A percentile compares a stretch with the other conserved stretches of the same genome.
Evolutionary conservation across 1,284 basidiomycete species (phyloP).

Genomic region (Somion occarium): DNA sequence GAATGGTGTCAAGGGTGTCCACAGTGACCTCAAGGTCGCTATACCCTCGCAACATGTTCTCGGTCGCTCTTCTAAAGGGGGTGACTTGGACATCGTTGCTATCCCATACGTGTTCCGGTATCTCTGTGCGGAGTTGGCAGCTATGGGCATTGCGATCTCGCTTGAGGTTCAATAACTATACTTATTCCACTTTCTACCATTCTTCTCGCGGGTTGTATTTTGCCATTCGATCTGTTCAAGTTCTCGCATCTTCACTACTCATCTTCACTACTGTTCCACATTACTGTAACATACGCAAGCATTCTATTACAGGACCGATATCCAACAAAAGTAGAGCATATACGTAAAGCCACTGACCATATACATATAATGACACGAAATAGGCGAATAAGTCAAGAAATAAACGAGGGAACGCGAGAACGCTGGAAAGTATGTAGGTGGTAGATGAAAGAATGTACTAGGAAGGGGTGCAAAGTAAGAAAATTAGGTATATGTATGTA

Average conservation of each 20-base stretch:
- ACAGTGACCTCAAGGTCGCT: slow-evolving; percentile 54
- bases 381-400: background rate
- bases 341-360: background rate
- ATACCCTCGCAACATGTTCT: slow-evolving; percentile 66
- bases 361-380: background rate
- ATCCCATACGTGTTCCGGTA: slow-evolving; percentile 95
- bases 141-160: slow-evolving; percentile 84
- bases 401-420: background rate
- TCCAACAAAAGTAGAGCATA: slow-evolving; percentile 5
- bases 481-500: background rate
- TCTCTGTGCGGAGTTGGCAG: slow-evolving; percentile 79
- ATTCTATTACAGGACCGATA: slow-evolving; percentile 3
- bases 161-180: slow-evolving; percentile 46
- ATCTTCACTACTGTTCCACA: background rate
- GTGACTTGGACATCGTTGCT: slow-evolving; percentile 89
- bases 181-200: background rate
- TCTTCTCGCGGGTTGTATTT: background rate
- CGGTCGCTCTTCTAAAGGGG: slow-evolving; percentile 53
- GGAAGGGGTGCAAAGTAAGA: background rate
- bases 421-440: too few relatives aligned
- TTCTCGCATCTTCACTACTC: background rate
- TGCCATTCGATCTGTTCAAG: background rate
- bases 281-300: slow-evolving; percentile 1
- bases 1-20: slow-evolving; percentile 28
- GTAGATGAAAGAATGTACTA: background rate